Conservation (phyloP, 176 grass and related monocot genomes). For the Musa beccarii region DNA sequence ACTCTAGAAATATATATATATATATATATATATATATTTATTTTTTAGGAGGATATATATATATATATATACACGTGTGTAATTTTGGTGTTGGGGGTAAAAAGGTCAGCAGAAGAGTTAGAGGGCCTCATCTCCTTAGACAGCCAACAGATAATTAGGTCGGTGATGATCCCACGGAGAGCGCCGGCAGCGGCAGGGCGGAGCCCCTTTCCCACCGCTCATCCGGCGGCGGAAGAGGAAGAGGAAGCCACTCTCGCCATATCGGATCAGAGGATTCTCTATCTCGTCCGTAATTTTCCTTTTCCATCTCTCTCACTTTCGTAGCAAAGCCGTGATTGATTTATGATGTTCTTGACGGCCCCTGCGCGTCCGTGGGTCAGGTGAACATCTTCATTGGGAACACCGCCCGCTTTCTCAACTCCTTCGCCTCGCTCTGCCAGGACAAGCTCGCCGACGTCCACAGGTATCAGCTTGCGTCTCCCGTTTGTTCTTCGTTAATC, state of each 20-base stretch:
- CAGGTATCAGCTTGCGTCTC: constrained; percentile 23
- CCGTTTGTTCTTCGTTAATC: background rate
- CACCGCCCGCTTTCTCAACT: constrained; percentile 57
- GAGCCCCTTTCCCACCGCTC: background rate
- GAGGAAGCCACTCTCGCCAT: constrained; percentile 30
- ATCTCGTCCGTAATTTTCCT: constrained; percentile 36
- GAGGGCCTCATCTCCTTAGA: too few species aligned
- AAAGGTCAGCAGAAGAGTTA: too few species aligned
- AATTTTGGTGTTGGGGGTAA: too few species aligned
- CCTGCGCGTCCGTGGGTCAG: constrained; percentile 9
- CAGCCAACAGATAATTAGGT: too few species aligned
- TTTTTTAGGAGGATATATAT: too few species aligned
- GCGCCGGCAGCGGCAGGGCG: background rate
- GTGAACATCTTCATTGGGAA: constrained; percentile 64
- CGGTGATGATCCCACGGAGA: background rate
- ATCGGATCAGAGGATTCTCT: constrained; percentile 70
- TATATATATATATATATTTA: too few species aligned
- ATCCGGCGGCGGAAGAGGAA: constrained; percentile 17
- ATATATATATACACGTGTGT: too few species aligned
- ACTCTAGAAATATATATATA: too few species aligned
- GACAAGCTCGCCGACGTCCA: constrained; percentile 52
- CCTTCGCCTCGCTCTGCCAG: constrained; percentile 37
- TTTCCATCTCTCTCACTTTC: background rate
- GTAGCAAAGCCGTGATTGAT: background rate
- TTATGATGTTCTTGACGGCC: background rate